phyloP scores from a whole-genome alignment of 1,284 basidiomycete species.

The Cryptococcus sp. region DNA sequence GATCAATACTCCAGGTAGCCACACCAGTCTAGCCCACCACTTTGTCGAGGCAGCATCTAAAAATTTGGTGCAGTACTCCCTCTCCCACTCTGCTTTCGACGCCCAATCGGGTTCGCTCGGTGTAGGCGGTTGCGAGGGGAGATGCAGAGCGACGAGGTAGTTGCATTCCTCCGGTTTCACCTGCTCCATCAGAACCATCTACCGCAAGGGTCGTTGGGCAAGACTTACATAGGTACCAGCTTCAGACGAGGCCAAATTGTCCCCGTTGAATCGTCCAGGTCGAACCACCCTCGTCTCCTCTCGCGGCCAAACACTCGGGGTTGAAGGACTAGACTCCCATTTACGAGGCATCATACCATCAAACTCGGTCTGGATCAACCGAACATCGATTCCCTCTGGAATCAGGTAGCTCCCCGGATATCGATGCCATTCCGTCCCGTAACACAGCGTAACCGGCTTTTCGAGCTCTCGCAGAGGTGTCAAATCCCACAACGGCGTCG shows the following conservation, averaged over 20 bases:
- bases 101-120: conserved; percentile 69
- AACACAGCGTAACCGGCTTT: conserved; percentile 63
- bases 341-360: conserved; percentile 75
- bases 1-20: conserved; percentile 59
- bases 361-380: conserved; percentile 86
- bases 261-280: conserved; percentile 72
- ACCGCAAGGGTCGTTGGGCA: background rate
- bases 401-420: conserved; percentile 89
- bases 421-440: conserved; percentile 92
- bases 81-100: conserved; percentile 57
- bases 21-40: conserved; percentile 65
- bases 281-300: conserved; percentile 59
- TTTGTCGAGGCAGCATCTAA: conserved; percentile 71
- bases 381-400: conserved; percentile 71
- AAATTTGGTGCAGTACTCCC: conserved; percentile 68
- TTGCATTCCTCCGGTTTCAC: conserved; percentile 67
- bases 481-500: conserved; percentile 60
- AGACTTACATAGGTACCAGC: conserved; percentile 69
- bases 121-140: conserved; percentile 61
- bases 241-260: conserved; percentile 67
- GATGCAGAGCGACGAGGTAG: conserved; percentile 81
- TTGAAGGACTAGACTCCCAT: conserved; percentile 29
- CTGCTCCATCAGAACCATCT: conserved; percentile 52
- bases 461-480: conserved; percentile 64
- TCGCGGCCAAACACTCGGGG: conserved; percentile 54